Evolutionary conservation across 768 basidiomycete species (phyloP), one percentile per base, ranked within the genome.

Genomic region (Antrodiella citrinella): DNA sequence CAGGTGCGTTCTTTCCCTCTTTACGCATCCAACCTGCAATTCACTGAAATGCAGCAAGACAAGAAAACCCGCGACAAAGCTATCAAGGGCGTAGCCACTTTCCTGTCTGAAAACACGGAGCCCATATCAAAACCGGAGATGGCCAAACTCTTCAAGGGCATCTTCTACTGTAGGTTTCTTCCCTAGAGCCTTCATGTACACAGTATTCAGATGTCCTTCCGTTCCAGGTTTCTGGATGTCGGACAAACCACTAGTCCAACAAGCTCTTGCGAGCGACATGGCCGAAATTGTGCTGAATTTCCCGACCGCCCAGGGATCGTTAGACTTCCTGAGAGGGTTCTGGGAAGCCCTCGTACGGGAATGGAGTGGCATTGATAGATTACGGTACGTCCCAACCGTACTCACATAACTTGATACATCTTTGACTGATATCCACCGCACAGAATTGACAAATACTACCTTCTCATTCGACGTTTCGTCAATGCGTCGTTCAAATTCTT

Each of bases 191-290:
- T 43, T 10, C 19, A n/a, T 43, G 41, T 22, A 0, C 25, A 44
- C 23, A 19, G 21, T 38, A n/a, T 54, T 51, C 45, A 39, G 10
- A 7, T 25, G 12, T 20, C n/a, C n/a, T n/a, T n/a, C n/a, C n/a
- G 3, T 5, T 2, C 38, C 12, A 96, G 94, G 95, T 64, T 98
- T 93, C 69, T 99, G 95, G 94, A 97, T 97, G 93, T 97, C 94
- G 9, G 95, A 99, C 69, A 99, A 98, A 63, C 94, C 94, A 3
- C 76, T 94, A 7, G 88, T 97, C 5, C 95, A 98, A 64, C 95
- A 98, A 64, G 84, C 83, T 12, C 76, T 99, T 13, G 91, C 95
- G 0, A 72, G 76, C 13, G 89, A 93, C 58, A 69, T 99, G 35
- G 87, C 95, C 15, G 82, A 91, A 55, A 72, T 97, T 35, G 60